phyloP scores from a whole-genome alignment of 192 early-diverging fungal genomes.

The Phycomyces nitens region DNA sequence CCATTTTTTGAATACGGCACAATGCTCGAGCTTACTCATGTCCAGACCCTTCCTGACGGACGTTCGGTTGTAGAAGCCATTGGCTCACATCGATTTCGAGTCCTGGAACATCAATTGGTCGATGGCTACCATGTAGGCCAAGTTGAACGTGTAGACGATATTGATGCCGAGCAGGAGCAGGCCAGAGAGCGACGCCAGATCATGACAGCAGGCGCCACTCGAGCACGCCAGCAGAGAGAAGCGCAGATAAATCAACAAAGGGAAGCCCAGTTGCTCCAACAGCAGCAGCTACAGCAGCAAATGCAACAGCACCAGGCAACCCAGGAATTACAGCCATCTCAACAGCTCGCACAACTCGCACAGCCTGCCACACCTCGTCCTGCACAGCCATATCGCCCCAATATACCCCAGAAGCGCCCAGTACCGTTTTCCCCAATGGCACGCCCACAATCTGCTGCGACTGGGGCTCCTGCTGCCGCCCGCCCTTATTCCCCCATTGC shows the following conservation, averaged over 20 bases:
- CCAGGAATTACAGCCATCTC: not conserved
- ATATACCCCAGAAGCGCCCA: too few relatives aligned
- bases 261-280: not conserved
- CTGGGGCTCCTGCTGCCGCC: not conserved
- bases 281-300: not conserved
- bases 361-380: not conserved
- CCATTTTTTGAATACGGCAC: constrained; percentile 46
- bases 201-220: not conserved
- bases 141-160: constrained; percentile 48
- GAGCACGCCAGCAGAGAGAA: constrained; percentile 12
- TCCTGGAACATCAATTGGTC: constrained; percentile 32
- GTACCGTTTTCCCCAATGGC: too few relatives aligned
- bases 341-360: not conserved
- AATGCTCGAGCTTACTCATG: constrained; percentile 43
- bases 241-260: not conserved
- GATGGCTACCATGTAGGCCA: constrained; percentile 50
- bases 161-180: constrained; percentile 26
- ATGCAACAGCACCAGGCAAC: not conserved
- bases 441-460: not conserved
- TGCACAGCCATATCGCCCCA: not conserved
- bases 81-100: constrained; percentile 44
- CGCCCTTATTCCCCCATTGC: not conserved
- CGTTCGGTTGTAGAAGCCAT: constrained; percentile 49
- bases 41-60: constrained; percentile 46
- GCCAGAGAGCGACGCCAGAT: constrained; percentile 6